Base-by-base conservation (phyloP, 2,329 filamentous ascomycete genomes). In the Macrophomina tecta region DNA sequence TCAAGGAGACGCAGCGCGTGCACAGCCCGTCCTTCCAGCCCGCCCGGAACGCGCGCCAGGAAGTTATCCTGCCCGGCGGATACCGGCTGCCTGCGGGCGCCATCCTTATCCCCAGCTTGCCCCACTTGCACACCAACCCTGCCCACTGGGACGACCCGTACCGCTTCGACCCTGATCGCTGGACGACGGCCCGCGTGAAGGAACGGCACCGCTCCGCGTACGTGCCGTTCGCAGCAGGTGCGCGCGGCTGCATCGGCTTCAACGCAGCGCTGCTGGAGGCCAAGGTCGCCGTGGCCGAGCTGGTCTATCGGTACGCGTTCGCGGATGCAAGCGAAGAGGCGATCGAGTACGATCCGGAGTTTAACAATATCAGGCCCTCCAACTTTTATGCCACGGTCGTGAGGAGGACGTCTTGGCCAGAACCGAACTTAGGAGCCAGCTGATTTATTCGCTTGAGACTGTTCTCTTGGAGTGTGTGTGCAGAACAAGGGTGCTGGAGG, bases 191-290 rank as follows among this genome's bases (percentile, higher is more conserved):
- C 48, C 18, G 18, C 23, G 48, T 51, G 18, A 6, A 12, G 48
- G 48, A 9, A 4, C 48, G 48, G 2, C 48, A 51, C 48, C 48
- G 48, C 5, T 28, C 48, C 7, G 48, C 48, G 48, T 51, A 30
- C 23, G 18, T 51, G 11, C 48, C 48, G 48, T 51, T 51, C 48
- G 48, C 48, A n/a, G 48, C 48, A 23, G 48, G 48, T 23, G 48
- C 48, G 18, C 3, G 48, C 11, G 48, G 48, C 5, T 51, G 48
- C 48, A 30, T 51, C 18, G 48, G 48, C 5, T 51, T 51, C 48
- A 51, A 51, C 2, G 48, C 48, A 5, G 48, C 48, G 2, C 48
- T 51, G 23, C 48, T 30, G 23, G 48, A 51, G 11, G 18, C 18
- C 9, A 51, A 51, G 48, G 18, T 51, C 48, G 48, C 48, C 8